Conservation (phyloP, 2,329 filamentous ascomycete genomes). For the Elsinoe arachidis region DNA sequence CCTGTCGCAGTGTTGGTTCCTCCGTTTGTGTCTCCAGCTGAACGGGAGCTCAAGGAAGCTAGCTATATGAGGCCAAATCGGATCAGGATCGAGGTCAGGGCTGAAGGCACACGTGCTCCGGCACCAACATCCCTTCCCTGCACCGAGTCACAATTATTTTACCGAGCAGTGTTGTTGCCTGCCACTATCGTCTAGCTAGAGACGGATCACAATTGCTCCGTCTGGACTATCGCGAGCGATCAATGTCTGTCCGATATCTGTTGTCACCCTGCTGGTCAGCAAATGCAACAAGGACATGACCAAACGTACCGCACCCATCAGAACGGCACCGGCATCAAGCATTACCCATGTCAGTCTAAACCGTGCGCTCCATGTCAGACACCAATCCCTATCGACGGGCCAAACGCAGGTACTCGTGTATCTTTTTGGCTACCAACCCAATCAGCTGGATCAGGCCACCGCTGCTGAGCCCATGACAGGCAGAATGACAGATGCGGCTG, state of each 20-base stretch:
- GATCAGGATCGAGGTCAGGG: not conserved
- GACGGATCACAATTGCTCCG: not conserved
- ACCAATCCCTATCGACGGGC: not conserved
- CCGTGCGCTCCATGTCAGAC: not conserved
- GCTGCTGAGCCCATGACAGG: not conserved
- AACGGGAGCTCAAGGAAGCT: not conserved
- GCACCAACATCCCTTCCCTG: not conserved
- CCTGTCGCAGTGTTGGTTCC: constrained; percentile 1
- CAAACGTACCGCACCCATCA: not conserved
- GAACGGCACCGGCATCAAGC: not conserved
- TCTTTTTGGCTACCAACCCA: not conserved
- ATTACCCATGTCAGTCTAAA: not conserved
- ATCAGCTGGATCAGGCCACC: constrained; percentile 1
- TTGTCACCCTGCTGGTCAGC: not conserved
- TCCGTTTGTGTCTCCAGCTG: not conserved
- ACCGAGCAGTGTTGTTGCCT: not conserved
- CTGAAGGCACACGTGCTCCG: not conserved
- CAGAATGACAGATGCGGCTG: constrained; percentile 9
- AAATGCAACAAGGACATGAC: not conserved
- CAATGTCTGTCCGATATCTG: not conserved
- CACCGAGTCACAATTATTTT: not conserved
- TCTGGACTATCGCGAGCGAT: not conserved
- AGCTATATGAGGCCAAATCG: not conserved
- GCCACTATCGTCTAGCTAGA: not conserved
- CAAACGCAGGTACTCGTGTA: constrained; percentile 1